Conservation (phyloP, 2,329 filamentous ascomycete species). For the Ceratocystiopsis minuta region DNA sequence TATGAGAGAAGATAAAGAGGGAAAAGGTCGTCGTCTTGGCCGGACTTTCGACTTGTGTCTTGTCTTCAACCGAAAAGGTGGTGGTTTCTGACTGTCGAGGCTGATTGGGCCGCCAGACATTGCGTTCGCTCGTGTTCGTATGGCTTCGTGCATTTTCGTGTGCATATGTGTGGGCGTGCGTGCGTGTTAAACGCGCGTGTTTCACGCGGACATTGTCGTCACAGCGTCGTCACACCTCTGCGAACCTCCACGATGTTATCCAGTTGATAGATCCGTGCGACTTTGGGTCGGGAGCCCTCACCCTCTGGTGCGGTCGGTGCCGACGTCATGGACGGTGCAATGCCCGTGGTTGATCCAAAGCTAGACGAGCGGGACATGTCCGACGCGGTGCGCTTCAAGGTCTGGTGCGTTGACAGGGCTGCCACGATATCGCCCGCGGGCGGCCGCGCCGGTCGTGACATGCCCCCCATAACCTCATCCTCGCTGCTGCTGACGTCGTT, state of each 20-base stretch:
- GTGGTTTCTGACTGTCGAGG: too few species aligned
- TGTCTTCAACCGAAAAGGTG: too few species aligned
- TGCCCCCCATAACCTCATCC: constrained; percentile 5
- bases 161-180: too few species aligned
- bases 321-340: constrained; percentile 4
- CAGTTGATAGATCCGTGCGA: constrained; percentile 21
- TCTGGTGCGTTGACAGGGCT: constrained; percentile 14
- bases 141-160: too few species aligned
- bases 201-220: too few species aligned
- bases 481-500: constrained; percentile 6
- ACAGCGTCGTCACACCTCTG: constrained; percentile 13
- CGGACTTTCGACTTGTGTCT: too few species aligned
- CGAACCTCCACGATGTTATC: constrained; percentile 20
- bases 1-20: too few species aligned
- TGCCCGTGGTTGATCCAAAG: constrained; percentile 19
- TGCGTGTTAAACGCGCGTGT: too few species aligned
- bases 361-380: constrained; percentile 32
- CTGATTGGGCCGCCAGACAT: too few species aligned
- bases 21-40: too few species aligned
- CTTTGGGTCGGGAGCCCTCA: constrained; percentile 15
- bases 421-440: constrained; percentile 30
- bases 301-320: constrained; percentile 6
- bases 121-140: too few species aligned
- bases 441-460: constrained; percentile 21
- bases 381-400: constrained; percentile 31